phyloP scores from a whole-genome alignment of 345 rosid genomes.

The Sisymbrium irio region DNA sequence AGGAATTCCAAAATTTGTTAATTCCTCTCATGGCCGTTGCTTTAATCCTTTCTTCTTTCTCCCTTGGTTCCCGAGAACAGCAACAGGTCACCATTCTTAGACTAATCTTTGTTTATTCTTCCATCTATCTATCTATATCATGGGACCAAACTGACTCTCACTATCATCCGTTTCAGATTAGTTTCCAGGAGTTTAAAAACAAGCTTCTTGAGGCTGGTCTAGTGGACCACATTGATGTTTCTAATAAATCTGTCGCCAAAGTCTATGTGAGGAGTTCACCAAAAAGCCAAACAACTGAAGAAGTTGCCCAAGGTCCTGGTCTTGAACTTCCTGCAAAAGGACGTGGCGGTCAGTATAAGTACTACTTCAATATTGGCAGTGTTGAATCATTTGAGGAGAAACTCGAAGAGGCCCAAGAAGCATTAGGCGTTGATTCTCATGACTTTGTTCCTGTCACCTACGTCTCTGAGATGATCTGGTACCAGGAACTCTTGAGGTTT shows the following conservation, averaged over 20 bases:
- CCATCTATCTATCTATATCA: background rate
- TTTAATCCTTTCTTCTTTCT: conserved; percentile 44
- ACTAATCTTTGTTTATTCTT: background rate
- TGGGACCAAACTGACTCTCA: background rate
- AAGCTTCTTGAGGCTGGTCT: conserved; percentile 87
- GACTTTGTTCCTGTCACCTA: conserved; percentile 80
- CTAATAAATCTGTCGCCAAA: conserved; percentile 87
- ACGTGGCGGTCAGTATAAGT: conserved; percentile 63
- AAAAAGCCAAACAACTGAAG: conserved; percentile 42
- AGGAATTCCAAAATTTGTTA: conserved; percentile 47
- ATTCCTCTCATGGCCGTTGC: conserved; percentile 53
- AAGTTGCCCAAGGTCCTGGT: conserved; percentile 43
- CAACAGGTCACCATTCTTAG: conserved; percentile 50
- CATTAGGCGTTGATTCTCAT: conserved; percentile 71
- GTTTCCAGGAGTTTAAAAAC: conserved; percentile 96
- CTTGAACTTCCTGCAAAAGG: conserved; percentile 45
- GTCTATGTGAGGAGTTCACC: conserved; percentile 65
- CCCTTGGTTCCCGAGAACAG: conserved; percentile 48
- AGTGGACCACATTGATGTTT: conserved; percentile 88
- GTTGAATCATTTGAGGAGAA: conserved; percentile 92
- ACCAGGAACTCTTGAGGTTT: conserved; percentile 72
- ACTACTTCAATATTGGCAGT: conserved; percentile 80
- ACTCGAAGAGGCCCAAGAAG: conserved; percentile 89
- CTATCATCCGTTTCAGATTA: conserved; percentile 53
- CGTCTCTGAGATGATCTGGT: conserved; percentile 66